phyloP scores from a whole-genome alignment of 2,329 filamentous ascomycete genomes.

The Geosmithia morbida region DNA sequence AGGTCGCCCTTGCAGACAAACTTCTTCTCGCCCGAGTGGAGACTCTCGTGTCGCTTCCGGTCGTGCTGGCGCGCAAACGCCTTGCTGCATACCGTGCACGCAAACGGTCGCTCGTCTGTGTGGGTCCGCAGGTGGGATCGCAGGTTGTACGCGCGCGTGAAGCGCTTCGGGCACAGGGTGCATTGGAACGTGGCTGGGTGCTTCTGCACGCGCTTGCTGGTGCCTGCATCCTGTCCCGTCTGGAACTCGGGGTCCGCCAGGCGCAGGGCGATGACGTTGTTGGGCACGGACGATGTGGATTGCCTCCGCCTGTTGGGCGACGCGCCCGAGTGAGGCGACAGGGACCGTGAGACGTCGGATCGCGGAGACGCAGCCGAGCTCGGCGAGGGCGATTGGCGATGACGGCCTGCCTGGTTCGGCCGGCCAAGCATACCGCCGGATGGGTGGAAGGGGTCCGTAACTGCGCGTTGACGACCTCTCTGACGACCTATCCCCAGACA shows the following conservation, averaged over 20 bases:
- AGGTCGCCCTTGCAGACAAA: constrained; percentile 92
- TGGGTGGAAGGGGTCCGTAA: constrained; percentile 45
- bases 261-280: constrained; percentile 66
- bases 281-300: constrained; percentile 48
- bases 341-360: constrained; percentile 35
- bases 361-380: constrained; percentile 27
- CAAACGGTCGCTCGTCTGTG: constrained; percentile 92
- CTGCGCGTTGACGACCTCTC: constrained; percentile 35
- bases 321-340: constrained; percentile 36
- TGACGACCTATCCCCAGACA: constrained; percentile 23
- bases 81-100: constrained; percentile 93
- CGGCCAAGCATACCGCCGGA: constrained; percentile 25
- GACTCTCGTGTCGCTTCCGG: constrained; percentile 87
- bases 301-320: constrained; percentile 31
- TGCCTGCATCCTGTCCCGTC: constrained; percentile 43
- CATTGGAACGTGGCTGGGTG: constrained; percentile 97
- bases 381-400: constrained; percentile 34
- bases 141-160: constrained; percentile 92
- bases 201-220: constrained; percentile 78
- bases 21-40: constrained; percentile 96
- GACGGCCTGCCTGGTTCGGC: constrained; percentile 17
- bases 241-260: constrained; percentile 81
- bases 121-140: constrained; percentile 92
- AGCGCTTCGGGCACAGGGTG: constrained; percentile 81
- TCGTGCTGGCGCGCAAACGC: constrained; percentile 96